Conservation (phyloP, 192 early-diverging fungal species). For the Globomyces pollinis-pini region DNA sequence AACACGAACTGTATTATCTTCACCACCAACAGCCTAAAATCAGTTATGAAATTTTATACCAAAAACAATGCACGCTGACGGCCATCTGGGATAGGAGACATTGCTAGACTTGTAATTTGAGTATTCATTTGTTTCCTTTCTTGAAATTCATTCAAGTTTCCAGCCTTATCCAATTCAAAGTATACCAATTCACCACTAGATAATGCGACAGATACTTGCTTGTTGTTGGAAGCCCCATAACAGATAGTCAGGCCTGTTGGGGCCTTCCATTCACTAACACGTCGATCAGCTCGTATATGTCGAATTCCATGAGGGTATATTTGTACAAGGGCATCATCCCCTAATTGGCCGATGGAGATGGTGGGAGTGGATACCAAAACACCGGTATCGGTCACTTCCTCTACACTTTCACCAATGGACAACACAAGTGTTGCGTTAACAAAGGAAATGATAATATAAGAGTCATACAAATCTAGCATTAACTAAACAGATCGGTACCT, state of each 20-base stretch:
- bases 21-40: constrained; percentile 73
- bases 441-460: constrained; percentile 90
- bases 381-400: constrained; percentile 88
- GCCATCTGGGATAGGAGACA: constrained; percentile 73
- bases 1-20: constrained; percentile 85
- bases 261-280: constrained; percentile 90
- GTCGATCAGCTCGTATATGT: constrained; percentile 77
- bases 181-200: constrained; percentile 80
- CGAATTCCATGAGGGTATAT: constrained; percentile 82
- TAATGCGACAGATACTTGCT: constrained; percentile 74
- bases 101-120: constrained; percentile 64
- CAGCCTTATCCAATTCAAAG: constrained; percentile 82
- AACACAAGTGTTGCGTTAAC: constrained; percentile 87
- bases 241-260: constrained; percentile 67
- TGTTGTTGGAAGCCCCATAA: constrained; percentile 70
- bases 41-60: constrained; percentile 25
- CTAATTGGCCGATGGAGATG: constrained; percentile 72
- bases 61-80: constrained; percentile 67
- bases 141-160: constrained; percentile 81
- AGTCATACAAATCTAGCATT: constrained; percentile 54
- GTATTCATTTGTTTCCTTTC: constrained; percentile 65
- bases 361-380: constrained; percentile 79
- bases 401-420: constrained; percentile 84
- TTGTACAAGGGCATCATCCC: constrained; percentile 82
- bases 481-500: not conserved